phyloP scores from a whole-genome alignment of 2,329 filamentous ascomycete genomes.

The Botrytis tulipae region DNA sequence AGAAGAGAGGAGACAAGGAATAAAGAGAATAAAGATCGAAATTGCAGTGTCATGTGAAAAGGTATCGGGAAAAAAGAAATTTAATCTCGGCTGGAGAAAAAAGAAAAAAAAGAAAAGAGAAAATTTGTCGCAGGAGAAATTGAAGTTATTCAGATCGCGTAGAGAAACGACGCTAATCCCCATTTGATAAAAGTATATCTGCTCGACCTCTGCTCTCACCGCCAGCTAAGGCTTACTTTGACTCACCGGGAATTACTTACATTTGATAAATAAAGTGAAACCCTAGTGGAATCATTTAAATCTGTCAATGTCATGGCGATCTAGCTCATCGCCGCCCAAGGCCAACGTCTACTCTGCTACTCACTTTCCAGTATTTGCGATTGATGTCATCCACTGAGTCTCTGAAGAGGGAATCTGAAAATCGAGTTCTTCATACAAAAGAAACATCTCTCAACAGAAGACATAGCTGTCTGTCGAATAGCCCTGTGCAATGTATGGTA shows the following conservation, averaged over 20 bases:
- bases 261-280: too few relatives aligned
- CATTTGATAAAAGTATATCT: background rate
- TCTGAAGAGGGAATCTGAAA: background rate
- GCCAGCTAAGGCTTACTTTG: too few relatives aligned
- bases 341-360: background rate
- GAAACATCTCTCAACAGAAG: background rate
- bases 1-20: background rate
- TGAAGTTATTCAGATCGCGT: background rate
- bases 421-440: background rate
- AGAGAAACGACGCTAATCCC: background rate
- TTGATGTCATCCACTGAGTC: background rate
- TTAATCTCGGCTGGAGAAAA: background rate
- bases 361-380: background rate
- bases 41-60: background rate
- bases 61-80: rapidly evolving
- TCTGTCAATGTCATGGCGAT: background rate
- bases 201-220: background rate
- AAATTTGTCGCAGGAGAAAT: background rate
- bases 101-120: background rate
- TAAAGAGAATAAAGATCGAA: background rate
- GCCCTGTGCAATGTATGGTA: background rate
- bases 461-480: background rate
- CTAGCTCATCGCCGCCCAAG: background rate
- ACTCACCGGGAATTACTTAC: too few relatives aligned
- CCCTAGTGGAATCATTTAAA: background rate